Conservation (phyloP, 2,329 filamentous ascomycete species). For the Gaeumannomyces sp. region DNA sequence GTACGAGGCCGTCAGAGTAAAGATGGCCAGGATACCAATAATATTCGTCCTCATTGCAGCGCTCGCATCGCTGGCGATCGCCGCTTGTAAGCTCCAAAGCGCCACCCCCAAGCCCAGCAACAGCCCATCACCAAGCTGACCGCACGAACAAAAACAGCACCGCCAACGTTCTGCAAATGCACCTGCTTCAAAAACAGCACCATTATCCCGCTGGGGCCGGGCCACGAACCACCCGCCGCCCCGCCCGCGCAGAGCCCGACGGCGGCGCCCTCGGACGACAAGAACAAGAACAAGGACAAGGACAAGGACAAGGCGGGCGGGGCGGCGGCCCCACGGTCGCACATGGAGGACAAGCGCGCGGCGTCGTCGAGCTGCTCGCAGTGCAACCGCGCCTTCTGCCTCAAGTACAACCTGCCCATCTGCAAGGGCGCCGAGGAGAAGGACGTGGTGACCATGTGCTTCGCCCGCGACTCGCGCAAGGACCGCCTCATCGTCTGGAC, state of each 20-base stretch:
- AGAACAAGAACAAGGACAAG: not conserved
- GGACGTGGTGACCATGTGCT: conserved; percentile 57
- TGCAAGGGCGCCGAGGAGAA: conserved; percentile 56
- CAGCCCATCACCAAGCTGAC: conserved; percentile 3
- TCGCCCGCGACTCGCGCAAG: conserved; percentile 62
- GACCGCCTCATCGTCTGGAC: conserved; percentile 61
- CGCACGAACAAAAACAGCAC: conserved; percentile 33
- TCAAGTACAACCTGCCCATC: conserved; percentile 53
- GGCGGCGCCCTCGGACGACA: conserved; percentile 8
- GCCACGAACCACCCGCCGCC: conserved; percentile 25
- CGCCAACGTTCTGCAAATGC: conserved; percentile 63
- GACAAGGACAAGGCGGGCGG: not conserved
- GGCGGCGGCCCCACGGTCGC: not conserved
- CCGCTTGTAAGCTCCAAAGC: conserved; percentile 32
- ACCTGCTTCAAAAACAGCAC: conserved; percentile 65
- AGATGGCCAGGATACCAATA: conserved; percentile 35
- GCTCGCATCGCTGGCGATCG: conserved; percentile 26
- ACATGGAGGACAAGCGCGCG: conserved; percentile 22
- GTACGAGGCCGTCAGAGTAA: not conserved
- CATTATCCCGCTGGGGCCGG: conserved; percentile 54
- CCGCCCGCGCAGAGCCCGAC: conserved; percentile 18
- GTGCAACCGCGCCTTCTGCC: conserved; percentile 61
- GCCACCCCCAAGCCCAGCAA: not conserved
- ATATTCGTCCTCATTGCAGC: conserved; percentile 30
- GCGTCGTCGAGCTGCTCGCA: conserved; percentile 47